Base-by-base conservation (phyloP, 2,329 filamentous ascomycete species). In the Raffaelea deltoideospora region DNA sequence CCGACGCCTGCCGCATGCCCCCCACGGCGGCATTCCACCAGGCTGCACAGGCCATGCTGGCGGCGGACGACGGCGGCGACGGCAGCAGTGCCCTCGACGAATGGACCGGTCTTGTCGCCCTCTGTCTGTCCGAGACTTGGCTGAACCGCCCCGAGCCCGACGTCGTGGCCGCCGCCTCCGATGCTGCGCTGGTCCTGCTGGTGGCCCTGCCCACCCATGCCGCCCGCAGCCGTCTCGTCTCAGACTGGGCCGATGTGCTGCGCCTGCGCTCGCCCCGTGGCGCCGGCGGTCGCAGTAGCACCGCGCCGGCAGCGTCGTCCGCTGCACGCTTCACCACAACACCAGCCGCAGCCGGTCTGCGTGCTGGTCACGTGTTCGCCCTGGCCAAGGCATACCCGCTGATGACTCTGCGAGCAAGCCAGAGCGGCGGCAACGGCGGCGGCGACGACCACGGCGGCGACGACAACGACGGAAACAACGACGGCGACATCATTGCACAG, bases 331-430 rank as follows among this genome's bases (percentile, higher is more conserved):
- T n/a, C 29, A 17, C 8, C 15, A 23, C 18, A 10, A 24, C 4
- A 33, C 46, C 53, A 31, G 43, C 49, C 34, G 48, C 56, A 27
- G 52, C 52, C 1, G 54, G 53, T 13, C 59, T 62, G 21, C 65
- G 61, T 1, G 56, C 59, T 18, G 69, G 67, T 2, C 67, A 68
- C 48, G 67, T 75, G 41, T 63, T 64, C 35, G 68, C 67, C 3
- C 51, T 76, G 23, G 58, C 64, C 20, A 59, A 64, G 45, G 61
- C 67, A 1, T 65, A 69, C 39, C 59, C 63, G 2, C 42, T 72
- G 8, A 46, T 47, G 31, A 47, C 33, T 28, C n/a, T 39, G 8
- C 18, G 19, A 31, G 13, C 10, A 18, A 6, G 8, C 15, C 9
- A 18, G 5, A 8, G 13, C 15, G 19, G 4, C 15, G 10, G 8